phyloP scores from a whole-genome alignment of 2,329 filamentous ascomycete genomes.

The Colletotrichum cereale region DNA sequence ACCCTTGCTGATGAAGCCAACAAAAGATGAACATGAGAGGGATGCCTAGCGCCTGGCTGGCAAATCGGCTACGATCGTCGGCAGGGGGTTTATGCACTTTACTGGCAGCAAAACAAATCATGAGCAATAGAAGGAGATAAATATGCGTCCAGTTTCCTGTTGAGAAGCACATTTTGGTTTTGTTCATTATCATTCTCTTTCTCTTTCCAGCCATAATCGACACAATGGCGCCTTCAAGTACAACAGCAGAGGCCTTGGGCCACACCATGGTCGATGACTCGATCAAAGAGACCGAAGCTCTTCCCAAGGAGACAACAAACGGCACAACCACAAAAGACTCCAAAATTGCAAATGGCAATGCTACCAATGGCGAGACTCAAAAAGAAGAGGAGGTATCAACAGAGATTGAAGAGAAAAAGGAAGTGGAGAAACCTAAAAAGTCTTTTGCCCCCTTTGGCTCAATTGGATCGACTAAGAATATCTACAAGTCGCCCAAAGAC shows the following conservation, averaged over 20 bases:
- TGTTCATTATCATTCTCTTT: background rate
- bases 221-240: constrained; percentile 32
- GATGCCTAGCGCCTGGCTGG: background rate
- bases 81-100: constrained; percentile 6
- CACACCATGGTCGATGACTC: constrained; percentile 15
- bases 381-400: constrained; percentile 39
- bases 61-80: background rate
- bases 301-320: constrained; percentile 5
- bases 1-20: constrained; percentile 14
- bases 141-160: background rate
- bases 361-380: background rate
- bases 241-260: constrained; percentile 18
- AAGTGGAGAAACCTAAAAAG: constrained; percentile 44
- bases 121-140: background rate
- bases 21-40: background rate
- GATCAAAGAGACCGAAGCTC: background rate
- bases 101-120: too few relatives aligned
- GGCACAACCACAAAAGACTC: background rate
- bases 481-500: constrained; percentile 59
- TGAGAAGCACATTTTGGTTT: background rate
- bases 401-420: constrained; percentile 40
- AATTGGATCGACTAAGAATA: constrained; percentile 55
- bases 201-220: background rate
- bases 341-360: background rate
- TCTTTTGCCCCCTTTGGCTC: constrained; percentile 48